A percentile compares a stretch with the other conserved stretches of the same genome.
These are phyloP conservation scores for Thelonectria rubi DNA, from an alignment of 2,329 filamentous ascomycete species.

Conservation along the genomic window DNA sequence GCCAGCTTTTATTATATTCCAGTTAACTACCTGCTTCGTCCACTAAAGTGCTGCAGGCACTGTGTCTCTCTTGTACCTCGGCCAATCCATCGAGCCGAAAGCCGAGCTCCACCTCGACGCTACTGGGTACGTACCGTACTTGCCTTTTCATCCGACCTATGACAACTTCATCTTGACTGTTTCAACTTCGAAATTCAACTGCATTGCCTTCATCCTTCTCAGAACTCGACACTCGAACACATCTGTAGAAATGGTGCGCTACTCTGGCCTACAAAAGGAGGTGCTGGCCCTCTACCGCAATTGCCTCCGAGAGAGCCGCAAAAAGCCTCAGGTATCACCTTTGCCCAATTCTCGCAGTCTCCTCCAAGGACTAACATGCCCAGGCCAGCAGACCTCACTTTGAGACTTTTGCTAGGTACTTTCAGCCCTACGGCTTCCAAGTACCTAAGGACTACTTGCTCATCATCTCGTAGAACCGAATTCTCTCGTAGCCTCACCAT, in stretches of 20 bases:
- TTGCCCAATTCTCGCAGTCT: neutral
- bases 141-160: no score
- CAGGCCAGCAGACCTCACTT: constrained; percentile 70
- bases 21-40: no score
- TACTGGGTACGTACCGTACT: neutral
- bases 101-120: constrained; percentile 20
- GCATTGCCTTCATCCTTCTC: neutral
- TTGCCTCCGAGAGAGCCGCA: constrained; percentile 82
- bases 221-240: neutral
- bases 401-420: constrained; percentile 68
- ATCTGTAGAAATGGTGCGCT: constrained; percentile 41
- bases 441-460: constrained; percentile 7
- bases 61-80: neutral
- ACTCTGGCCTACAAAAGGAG: constrained; percentile 91
- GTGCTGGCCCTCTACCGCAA: constrained; percentile 86
- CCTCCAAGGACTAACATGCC: constrained; percentile 26
- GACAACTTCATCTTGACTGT: neutral
- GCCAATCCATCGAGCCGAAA: constrained; percentile 16
- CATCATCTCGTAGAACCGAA: constrained; percentile 66
- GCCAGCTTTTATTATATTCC: no score
- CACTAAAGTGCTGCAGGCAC: neutral
- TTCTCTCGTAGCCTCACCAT: constrained; percentile 76
- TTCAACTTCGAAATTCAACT: neutral
- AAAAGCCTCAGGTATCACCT: constrained; percentile 74
- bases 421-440: neutral